Percentiles rank a stretch among this genome's conserved stretches.
Conservation (phyloP, 495 filamentous ascomycete genomes). For the Bryoglossum gracile region DNA sequence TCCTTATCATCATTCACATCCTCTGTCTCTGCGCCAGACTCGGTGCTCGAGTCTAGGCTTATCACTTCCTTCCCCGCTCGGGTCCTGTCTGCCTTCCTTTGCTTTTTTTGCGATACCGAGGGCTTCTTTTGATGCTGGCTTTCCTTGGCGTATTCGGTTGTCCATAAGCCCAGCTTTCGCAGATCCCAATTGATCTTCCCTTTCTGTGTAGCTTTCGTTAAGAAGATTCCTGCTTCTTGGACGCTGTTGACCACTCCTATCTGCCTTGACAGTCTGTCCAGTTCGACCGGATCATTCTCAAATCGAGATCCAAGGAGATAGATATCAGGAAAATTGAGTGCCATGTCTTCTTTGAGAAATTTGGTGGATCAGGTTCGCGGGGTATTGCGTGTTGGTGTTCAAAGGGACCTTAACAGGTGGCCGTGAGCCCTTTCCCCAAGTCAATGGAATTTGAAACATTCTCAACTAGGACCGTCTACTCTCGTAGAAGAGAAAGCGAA, state of each 20-base stretch:
- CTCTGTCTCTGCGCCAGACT: constrained; percentile 26
- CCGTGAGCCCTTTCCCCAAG: too few relatives aligned
- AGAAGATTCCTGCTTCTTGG: constrained; percentile 61
- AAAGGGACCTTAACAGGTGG: too few relatives aligned
- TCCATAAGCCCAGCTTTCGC: constrained; percentile 50
- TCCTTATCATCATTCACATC: background rate
- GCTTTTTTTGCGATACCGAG: background rate
- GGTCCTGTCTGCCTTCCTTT: constrained; percentile 8
- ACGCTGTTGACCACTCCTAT: constrained; percentile 67
- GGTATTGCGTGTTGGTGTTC: too few relatives aligned
- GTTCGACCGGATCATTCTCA: constrained; percentile 35
- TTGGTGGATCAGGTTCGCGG: background rate
- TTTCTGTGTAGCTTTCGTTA: constrained; percentile 62
- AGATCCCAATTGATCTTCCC: constrained; percentile 73
- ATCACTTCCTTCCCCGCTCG: constrained; percentile 14
- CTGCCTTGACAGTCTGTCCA: constrained; percentile 55
- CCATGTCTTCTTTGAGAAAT: constrained; percentile 5
- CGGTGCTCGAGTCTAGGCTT: constrained; percentile 30
- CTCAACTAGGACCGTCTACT: too few relatives aligned
- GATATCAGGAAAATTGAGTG: constrained; percentile 50
- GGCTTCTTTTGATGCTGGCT: background rate
- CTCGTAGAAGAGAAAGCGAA: too few relatives aligned
- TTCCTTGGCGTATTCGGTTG: constrained; percentile 1
- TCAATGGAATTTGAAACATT: too few relatives aligned
- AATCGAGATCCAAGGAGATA: constrained; percentile 71